Evolutionary conservation across 2,329 filamentous ascomycete species (phyloP), one percentile per base, ranked within the genome.

Genomic region (Exophiala oligosperma): DNA sequence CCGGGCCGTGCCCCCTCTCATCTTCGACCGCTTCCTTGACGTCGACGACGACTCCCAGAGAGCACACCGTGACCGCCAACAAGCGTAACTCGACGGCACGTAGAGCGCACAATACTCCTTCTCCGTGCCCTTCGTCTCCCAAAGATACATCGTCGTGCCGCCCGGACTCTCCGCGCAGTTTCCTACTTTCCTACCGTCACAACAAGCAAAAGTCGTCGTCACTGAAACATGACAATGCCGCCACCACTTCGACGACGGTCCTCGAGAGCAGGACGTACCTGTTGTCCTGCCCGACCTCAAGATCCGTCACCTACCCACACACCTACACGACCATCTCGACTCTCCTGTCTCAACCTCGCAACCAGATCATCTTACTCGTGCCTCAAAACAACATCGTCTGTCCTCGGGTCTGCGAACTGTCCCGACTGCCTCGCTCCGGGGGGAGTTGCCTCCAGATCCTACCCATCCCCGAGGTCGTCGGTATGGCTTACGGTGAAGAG

Each of bases 351-450:
- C 55, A 54, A 23, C 60, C 60, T 2, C 32, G 38, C 23, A 62
- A 54, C 0, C 54, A 60, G 17, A 32, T 62, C 4, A 38, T 62
- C 41, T 43, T 54, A 26, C 54, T 62, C 8, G 56, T 62, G 6
- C 60, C 60, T 1, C 56, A 62, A 29, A 52, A 51, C 6, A 35
- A 62, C 24, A 57, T 62, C 48, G 38, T 57, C 14, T 56, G 60
- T 28, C 44, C 44, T 7, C 40, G 35, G 17, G 54, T 60, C 1
- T 62, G 60, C 28, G 60, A 48, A 21, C 17, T 62, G 23, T 52
- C 46, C 12, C 56, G 54, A 6, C 54, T 62, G 1, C 53, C 56
- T 2, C 54, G 57, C 11, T 49, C 60, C 4, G 35, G 4, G 0
- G 57, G 60, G 1, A 60, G 54, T 32, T 51, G 48, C 12, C 37